Evolutionary conservation across 805 yeast species (phyloP), one percentile per base, ranked within the genome.

Genomic region (Starmerella stigmatis): DNA sequence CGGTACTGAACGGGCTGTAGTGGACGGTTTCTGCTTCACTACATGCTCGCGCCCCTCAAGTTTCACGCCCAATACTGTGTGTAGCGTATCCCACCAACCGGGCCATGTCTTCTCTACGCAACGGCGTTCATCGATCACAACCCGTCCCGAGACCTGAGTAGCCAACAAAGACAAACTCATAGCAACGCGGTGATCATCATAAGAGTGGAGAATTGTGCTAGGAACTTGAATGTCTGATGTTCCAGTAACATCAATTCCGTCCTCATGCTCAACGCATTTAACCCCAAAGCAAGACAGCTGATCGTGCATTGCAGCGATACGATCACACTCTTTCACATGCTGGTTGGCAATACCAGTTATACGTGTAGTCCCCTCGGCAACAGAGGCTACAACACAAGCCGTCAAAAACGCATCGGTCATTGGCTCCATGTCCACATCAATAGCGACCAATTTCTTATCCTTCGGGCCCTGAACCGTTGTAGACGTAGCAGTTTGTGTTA

Each of bases 81-180:
- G 86, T 51, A 92, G 69, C 28, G 79, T 74, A 65, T 92, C 98
- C 98, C 98, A 92, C 98, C 98, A 92, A 30, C 96, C 97, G 17
- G 98, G 98, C 98, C 98, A 92, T 0, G 98, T 92, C 68, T 92
- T 92, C 46, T 89, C 94, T 1, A 96, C 94, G 61, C 96, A 86
- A 21, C 81, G 75, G 65, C 96, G 78, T 60, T 89, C 96, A 54
- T 80, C 76, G 48, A 92, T 77, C 52, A 78, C 68, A 1, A 82
- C 89, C 1, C 83, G 78, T 3, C 68, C 69, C 1, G 59, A 57
- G 41, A 75, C 73, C 57, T 84, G 69, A 28, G 94, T 86, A 4
- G 96, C 89, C 43, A 92, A 67, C 48, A 92, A 69, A 4, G 95
- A 84, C 64, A 92, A 82, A 46, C 95, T 83, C 98, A 92, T 92